Evolutionary conservation across 441 rosid species (phyloP).

Genomic region (Pelargonium fulgidum): DNA sequence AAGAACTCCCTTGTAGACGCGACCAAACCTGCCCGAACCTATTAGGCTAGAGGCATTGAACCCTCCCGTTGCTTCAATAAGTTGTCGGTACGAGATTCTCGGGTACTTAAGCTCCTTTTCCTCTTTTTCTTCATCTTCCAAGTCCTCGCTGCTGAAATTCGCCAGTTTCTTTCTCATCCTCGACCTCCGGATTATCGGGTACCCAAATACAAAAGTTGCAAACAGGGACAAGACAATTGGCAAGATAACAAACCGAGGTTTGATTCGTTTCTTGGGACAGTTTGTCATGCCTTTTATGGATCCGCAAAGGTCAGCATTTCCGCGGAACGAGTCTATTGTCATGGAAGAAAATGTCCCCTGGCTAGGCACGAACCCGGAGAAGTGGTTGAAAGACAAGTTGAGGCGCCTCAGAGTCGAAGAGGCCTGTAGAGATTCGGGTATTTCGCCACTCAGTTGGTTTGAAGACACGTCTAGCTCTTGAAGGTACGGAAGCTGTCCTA

Average conservation of each 20-base stretch:
- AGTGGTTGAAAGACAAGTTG: constrained; percentile 30
- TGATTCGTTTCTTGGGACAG: constrained; percentile 35
- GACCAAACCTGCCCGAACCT: constrained; percentile 36
- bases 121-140: constrained; percentile 13
- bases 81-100: constrained; percentile 41
- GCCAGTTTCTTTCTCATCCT: constrained; percentile 22
- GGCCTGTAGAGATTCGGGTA: constrained; percentile 27
- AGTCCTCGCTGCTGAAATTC: constrained; percentile 19
- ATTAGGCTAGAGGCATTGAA: constrained; percentile 28
- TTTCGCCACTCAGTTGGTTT: constrained; percentile 29
- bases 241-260: constrained; percentile 30
- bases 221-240: constrained; percentile 45
- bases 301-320: constrained; percentile 32
- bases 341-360: constrained; percentile 27
- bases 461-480: constrained; percentile 28
- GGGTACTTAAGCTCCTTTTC: constrained; percentile 30
- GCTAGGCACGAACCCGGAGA: constrained; percentile 28
- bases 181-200: not conserved
- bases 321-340: constrained; percentile 27
- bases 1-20: constrained; percentile 35
- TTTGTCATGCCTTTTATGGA: constrained; percentile 38
- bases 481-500: constrained; percentile 28
- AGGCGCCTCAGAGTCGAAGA: constrained; percentile 25
- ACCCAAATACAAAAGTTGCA: constrained; percentile 35
- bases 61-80: constrained; percentile 31